Evolutionary conservation across 2,329 filamentous ascomycete genomes (phyloP).

Genomic region (Colletotrichum neosansevieriae): DNA sequence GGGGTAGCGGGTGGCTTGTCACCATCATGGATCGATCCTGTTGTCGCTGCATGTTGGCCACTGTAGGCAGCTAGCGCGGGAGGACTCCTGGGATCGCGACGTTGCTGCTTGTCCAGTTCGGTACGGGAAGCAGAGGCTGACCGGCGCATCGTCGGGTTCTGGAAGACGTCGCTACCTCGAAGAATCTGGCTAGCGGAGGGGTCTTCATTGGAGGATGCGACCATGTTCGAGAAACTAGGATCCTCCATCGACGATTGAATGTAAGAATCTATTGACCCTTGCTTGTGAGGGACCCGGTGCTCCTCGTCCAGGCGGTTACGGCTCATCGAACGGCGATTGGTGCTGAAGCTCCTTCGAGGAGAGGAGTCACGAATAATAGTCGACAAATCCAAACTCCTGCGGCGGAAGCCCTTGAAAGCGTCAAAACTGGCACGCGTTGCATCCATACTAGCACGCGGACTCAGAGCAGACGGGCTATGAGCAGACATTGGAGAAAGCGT

Average conservation of each 20-base stretch:
- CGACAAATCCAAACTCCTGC: conserved; percentile 67
- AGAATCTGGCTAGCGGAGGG: conserved; percentile 93
- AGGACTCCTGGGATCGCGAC: conserved; percentile 23
- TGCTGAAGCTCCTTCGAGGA: conserved; percentile 73
- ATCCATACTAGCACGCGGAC: conserved; percentile 68
- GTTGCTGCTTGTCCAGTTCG: conserved; percentile 38
- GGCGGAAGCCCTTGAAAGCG: conserved; percentile 58
- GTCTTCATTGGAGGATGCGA: conserved; percentile 78
- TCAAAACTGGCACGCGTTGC: conserved; percentile 66
- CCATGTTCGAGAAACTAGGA: conserved; percentile 77
- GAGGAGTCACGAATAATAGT: conserved; percentile 56
- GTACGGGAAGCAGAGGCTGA: conserved; percentile 54
- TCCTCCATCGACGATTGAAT: conserved; percentile 78
- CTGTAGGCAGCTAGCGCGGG: conserved; percentile 32
- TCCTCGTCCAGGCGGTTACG: conserved; percentile 61
- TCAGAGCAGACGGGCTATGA: conserved; percentile 55
- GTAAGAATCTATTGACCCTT: conserved; percentile 80
- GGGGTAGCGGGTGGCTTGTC: conserved; percentile 49
- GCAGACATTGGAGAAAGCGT: conserved; percentile 68
- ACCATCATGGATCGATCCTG: conserved; percentile 51
- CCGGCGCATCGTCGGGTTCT: conserved; percentile 76
- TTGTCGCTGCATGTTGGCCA: conserved; percentile 53
- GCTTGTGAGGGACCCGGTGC: conserved; percentile 60
- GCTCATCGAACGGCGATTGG: conserved; percentile 64
- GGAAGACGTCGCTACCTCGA: conserved; percentile 87